Evolutionary conservation across 2,329 filamentous ascomycete species (phyloP).

Genomic region (Ceratocystiopsis brevicomis): DNA sequence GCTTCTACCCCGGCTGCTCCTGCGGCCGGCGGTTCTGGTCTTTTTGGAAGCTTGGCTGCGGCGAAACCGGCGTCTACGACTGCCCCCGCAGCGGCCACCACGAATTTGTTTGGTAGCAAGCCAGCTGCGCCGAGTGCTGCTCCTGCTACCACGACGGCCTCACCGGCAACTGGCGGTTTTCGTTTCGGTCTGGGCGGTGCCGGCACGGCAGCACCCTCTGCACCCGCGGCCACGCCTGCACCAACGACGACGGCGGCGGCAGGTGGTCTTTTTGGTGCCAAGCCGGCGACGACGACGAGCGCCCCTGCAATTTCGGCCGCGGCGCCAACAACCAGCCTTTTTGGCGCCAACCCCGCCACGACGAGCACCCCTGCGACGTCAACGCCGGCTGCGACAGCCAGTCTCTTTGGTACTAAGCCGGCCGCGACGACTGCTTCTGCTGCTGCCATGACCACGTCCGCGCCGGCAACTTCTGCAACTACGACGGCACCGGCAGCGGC

Average conservation of each 20-base stretch:
- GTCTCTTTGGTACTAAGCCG: conserved; percentile 6
- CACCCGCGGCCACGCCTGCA: background rate
- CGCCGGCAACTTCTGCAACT: background rate
- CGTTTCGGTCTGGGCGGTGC: conserved; percentile 9
- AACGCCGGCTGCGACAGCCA: conserved; percentile 7
- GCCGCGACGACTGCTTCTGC: conserved; percentile 12
- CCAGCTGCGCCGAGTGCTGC: background rate
- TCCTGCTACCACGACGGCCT: background rate
- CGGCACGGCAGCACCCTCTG: conserved; percentile 2
- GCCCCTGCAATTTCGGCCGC: background rate
- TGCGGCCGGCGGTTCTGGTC: background rate
- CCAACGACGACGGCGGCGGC: conserved; percentile 10
- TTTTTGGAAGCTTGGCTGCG: background rate
- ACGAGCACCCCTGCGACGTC: conserved; percentile 8
- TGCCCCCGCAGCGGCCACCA: background rate
- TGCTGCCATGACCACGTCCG: conserved; percentile 18
- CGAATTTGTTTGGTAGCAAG: conserved; percentile 2
- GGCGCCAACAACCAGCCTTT: conserved; percentile 4
- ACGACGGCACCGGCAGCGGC: conserved; percentile 9
- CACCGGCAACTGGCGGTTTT: conserved; percentile 9
- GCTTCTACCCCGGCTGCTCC: conserved; percentile 1
- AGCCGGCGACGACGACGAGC: background rate
- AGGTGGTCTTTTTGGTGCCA: conserved; percentile 5
- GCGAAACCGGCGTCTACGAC: background rate
- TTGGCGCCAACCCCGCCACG: conserved; percentile 11